Base-by-base conservation (phyloP, 2,329 filamentous ascomycete species). In the Rosellinia necatrix region DNA sequence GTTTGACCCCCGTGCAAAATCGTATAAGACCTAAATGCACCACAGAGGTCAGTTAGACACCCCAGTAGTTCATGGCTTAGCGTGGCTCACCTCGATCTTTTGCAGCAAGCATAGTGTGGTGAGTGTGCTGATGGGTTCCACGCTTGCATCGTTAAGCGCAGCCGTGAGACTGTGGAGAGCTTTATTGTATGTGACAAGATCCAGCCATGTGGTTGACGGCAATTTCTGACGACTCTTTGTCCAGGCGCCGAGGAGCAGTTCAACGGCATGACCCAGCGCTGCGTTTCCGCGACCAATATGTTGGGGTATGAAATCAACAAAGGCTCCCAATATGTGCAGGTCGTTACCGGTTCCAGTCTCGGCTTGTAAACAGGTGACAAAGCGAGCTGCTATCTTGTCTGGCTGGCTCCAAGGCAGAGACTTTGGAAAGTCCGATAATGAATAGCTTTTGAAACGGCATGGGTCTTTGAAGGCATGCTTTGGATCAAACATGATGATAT, bases 41-140 rank as follows among this genome's bases (percentile, higher is more conserved):
- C 40, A 25, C 21, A 19, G 25, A 44, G 10, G 24, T 44, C 17
- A 47, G 53, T 13, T 17, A 42, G 17, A 29, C 21, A 17, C 53
- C 12, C 24, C 13, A 4, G 15, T 13, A 12, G n/a, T n/a, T 46
- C 21, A 32, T 5, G 12, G 6, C 13, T 21, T n/a, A n/a, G n/a
- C n/a, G n/a, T n/a, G n/a, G n/a, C 47, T 49, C 38, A 69, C 66
- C 63, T 69, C 66, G 15, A 64, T 61, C 24, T 68, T 69, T 53
- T 69, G 67, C 24, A 69, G 34, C n/a, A 69, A 21, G 32, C 62
- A 64, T 27, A 65, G 62, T 2, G 67, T 66, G 7, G 66, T 57
- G 22, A 68, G 59, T 2, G 65, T 68, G 32, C 59, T 59, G 12
- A 62, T 64, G 24, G 64, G 53, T 4, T 63, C 61, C 21, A 52